Conservation (phyloP, 1,284 basidiomycete genomes). For the Peniophora sp. region DNA sequence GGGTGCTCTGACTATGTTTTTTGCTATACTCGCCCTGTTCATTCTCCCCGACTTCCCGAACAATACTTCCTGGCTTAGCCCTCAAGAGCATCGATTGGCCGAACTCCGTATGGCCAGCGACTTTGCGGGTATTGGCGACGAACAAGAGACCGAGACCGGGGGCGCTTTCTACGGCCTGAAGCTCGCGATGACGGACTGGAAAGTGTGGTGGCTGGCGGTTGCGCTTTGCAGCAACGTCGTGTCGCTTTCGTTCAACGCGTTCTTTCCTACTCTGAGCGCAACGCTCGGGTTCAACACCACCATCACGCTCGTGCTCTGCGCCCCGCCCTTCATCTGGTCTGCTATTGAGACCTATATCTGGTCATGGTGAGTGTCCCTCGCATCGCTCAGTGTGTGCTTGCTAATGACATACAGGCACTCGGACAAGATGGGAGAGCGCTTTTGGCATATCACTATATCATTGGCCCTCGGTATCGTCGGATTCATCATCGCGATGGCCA, state of each 20-base stretch:
- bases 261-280: constrained; percentile 59
- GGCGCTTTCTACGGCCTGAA: constrained; percentile 38
- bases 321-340: constrained; percentile 71
- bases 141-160: constrained; percentile 26
- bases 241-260: constrained; percentile 65
- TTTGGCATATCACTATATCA: constrained; percentile 52
- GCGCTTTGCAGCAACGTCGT: constrained; percentile 45
- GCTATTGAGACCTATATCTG: constrained; percentile 42
- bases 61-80: constrained; percentile 48
- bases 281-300: constrained; percentile 63
- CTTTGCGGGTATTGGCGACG: constrained; percentile 37
- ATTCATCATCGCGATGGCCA: constrained; percentile 64
- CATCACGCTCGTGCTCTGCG: constrained; percentile 61
- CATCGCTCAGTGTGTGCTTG: not conserved
- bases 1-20: constrained; percentile 44
- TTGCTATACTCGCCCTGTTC: constrained; percentile 53
- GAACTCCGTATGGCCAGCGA: constrained; percentile 68
- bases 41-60: constrained; percentile 74
- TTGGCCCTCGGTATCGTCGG: constrained; percentile 55
- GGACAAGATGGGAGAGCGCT: constrained; percentile 58
- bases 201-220: constrained; percentile 63
- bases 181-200: constrained; percentile 60
- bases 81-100: constrained; percentile 58
- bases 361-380: constrained; percentile 30
- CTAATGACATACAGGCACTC: constrained; percentile 46